A percentile compares a stretch with the other conserved stretches of the same genome.
phyloP scores from a whole-genome alignment of 2,329 filamentous ascomycete species.

The Lasiodiplodia theobromae region DNA sequence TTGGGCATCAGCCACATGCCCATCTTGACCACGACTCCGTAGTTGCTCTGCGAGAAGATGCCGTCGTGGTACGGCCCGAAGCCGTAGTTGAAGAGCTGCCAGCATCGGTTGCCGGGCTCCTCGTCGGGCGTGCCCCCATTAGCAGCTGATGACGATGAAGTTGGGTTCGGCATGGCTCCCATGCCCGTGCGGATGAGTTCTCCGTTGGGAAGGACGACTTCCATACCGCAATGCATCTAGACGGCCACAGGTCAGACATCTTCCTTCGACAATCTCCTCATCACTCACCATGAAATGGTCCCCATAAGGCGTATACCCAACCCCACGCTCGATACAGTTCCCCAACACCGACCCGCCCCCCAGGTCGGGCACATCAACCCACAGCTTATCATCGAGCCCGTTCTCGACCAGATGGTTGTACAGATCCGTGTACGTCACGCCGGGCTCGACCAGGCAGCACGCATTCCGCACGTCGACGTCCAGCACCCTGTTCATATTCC shows the following conservation, averaged over 20 bases:
- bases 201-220: slow-evolving; percentile 53
- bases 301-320: slow-evolving; percentile 45
- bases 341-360: slow-evolving; percentile 45
- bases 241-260: background rate
- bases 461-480: slow-evolving; percentile 49
- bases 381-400: slow-evolving; percentile 40
- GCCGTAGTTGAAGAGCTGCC: slow-evolving; percentile 46
- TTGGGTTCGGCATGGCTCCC: slow-evolving; percentile 45
- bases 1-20: slow-evolving; percentile 63
- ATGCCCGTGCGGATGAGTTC: slow-evolving; percentile 51
- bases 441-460: slow-evolving; percentile 55
- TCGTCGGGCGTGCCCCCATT: slow-evolving; percentile 1
- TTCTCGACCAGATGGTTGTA: slow-evolving; percentile 51
- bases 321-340: slow-evolving; percentile 45
- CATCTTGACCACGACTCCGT: slow-evolving; percentile 56
- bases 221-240: slow-evolving; percentile 42
- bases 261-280: slow-evolving; percentile 39
- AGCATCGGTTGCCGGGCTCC: slow-evolving; percentile 36
- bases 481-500: slow-evolving; percentile 51
- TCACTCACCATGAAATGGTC: slow-evolving; percentile 52
- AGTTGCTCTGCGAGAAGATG: slow-evolving; percentile 46
- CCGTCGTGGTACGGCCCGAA: slow-evolving; percentile 48
- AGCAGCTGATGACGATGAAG: slow-evolving; percentile 11
- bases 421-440: slow-evolving; percentile 57
- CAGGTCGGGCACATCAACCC: slow-evolving; percentile 52